Evolutionary conservation across 2,329 filamentous ascomycete genomes (phyloP).

Genomic region (Calonectria hawksworthii): DNA sequence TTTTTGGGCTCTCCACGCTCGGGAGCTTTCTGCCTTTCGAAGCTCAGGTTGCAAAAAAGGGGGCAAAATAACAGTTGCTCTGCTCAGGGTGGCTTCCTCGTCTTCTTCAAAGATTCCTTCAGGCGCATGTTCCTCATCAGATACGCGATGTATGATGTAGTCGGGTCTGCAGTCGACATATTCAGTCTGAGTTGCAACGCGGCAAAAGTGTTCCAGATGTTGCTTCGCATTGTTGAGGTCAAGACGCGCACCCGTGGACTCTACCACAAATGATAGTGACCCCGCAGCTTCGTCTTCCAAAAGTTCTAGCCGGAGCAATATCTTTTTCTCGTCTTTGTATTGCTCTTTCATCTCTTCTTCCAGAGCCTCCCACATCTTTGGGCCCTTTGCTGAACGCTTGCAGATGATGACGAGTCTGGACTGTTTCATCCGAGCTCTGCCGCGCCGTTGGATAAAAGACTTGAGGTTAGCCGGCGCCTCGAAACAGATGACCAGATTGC

Average conservation of each 20-base stretch:
- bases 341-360: slow-evolving; percentile 80
- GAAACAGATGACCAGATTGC: slow-evolving; percentile 73
- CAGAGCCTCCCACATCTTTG: slow-evolving; percentile 72
- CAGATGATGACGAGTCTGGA: slow-evolving; percentile 66
- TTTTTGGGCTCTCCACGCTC: slow-evolving; percentile 77
- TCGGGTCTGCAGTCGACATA: slow-evolving; percentile 77
- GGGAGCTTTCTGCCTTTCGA: slow-evolving; percentile 41
- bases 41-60: slow-evolving; percentile 70
- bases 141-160: slow-evolving; percentile 69
- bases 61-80: slow-evolving; percentile 79
- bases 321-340: slow-evolving; percentile 75
- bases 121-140: slow-evolving; percentile 24
- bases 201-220: slow-evolving; percentile 89
- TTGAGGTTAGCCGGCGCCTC: slow-evolving; percentile 65
- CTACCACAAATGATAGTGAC: slow-evolving; percentile 51
- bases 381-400: slow-evolving; percentile 44
- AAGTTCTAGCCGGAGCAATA: slow-evolving; percentile 58
- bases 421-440: slow-evolving; percentile 64
- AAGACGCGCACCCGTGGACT: slow-evolving; percentile 71
- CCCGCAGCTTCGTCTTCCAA: slow-evolving; percentile 60
- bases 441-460: slow-evolving; percentile 71
- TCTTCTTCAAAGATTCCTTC: neutral
- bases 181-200: slow-evolving; percentile 66
- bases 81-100: slow-evolving; percentile 51
- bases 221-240: slow-evolving; percentile 79